Evolutionary conservation across 805 yeast species (phyloP).

Genomic region (Candida bentonensis): DNA sequence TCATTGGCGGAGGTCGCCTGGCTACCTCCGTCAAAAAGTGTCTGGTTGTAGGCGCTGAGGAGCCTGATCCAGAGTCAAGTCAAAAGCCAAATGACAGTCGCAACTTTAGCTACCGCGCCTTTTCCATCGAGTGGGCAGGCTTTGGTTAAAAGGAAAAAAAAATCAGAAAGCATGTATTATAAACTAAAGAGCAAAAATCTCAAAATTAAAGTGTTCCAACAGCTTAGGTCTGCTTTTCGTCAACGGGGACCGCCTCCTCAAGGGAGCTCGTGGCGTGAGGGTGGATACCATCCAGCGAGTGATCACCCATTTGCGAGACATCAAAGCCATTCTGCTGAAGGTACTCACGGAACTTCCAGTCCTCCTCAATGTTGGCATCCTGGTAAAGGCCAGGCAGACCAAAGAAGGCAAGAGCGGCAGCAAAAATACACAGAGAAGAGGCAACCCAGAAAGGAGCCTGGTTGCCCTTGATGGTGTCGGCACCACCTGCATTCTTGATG

Average conservation of each 20-base stretch:
- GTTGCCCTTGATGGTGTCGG: conserved; percentile 36
- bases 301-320: conserved; percentile 35
- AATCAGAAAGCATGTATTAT: no score
- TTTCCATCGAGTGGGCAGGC: conserved; percentile 92
- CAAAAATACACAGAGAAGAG: conserved; percentile 57
- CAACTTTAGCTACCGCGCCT: conserved; percentile 27
- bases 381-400: conserved; percentile 74
- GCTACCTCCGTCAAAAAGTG: conserved; percentile 88
- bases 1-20: conserved; percentile 77
- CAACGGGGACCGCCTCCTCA: background rate
- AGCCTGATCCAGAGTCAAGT: conserved; percentile 2
- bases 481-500: conserved; percentile 42
- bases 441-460: conserved; percentile 75
- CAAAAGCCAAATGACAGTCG: conserved; percentile 11
- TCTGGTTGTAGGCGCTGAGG: conserved; percentile 38
- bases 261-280: background rate
- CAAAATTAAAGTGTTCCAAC: no score
- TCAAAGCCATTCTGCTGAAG: conserved; percentile 60
- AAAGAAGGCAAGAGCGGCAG: conserved; percentile 56
- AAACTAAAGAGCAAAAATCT: no score
- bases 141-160: conserved; percentile 65
- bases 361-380: conserved; percentile 69
- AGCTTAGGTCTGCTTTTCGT: no score
- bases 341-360: conserved; percentile 52
- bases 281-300: background rate